Percentiles rank a stretch among this genome's conserved stretches.
phyloP scores from a whole-genome alignment of 2,329 filamentous ascomycete genomes.

The Pezicula radicicola region DNA sequence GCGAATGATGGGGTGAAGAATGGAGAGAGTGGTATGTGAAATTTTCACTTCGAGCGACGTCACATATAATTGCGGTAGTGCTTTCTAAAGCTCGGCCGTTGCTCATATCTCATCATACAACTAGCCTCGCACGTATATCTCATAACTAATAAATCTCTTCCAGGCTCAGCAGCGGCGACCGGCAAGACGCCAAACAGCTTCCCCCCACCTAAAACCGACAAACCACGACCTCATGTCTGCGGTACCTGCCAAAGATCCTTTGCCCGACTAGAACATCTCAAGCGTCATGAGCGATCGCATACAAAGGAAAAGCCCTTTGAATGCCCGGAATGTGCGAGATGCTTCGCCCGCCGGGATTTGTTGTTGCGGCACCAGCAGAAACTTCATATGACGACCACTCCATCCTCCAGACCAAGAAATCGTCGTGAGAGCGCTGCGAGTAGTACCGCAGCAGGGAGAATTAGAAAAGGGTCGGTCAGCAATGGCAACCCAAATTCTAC shows the following conservation, averaged over 20 bases:
- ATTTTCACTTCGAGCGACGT: background rate
- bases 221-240: slow-evolving; percentile 93
- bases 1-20: slow-evolving; percentile 22
- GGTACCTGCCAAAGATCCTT: slow-evolving; percentile 89
- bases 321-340: slow-evolving; percentile 89
- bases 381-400: slow-evolving; percentile 88
- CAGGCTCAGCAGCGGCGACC: slow-evolving; percentile 3
- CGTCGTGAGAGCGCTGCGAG: slow-evolving; percentile 84
- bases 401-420: slow-evolving; percentile 81
- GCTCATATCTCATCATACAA: no score
- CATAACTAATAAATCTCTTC: background rate
- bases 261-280: slow-evolving; percentile 91
- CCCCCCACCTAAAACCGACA: slow-evolving; percentile 91
- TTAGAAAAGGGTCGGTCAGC: slow-evolving; percentile 89
- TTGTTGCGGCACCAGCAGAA: slow-evolving; percentile 97
- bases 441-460: slow-evolving; percentile 67
- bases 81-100: background rate
- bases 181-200: slow-evolving; percentile 34
- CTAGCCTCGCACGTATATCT: no score
- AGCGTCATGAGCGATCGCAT: slow-evolving; percentile 96
- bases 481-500: slow-evolving; percentile 48
- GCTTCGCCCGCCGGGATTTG: slow-evolving; percentile 90
- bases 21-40: slow-evolving; percentile 26
- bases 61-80: background rate
- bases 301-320: slow-evolving; percentile 98